A percentile compares a stretch with the other conserved stretches of the same genome.
phyloP scores from a whole-genome alignment of 768 basidiomycete species.

The Lentinus tigrinus region DNA sequence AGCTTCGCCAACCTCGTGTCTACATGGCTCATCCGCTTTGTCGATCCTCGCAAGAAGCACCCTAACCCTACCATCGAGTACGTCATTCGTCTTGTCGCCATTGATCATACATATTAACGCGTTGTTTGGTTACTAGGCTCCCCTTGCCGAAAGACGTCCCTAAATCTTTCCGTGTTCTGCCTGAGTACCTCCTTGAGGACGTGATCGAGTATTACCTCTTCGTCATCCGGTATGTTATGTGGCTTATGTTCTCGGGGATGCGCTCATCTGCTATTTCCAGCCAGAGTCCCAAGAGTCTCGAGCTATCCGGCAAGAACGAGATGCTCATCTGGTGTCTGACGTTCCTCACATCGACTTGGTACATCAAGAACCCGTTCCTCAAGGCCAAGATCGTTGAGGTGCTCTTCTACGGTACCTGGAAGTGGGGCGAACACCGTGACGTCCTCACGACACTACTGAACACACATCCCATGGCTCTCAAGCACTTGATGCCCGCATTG shows the following conservation, averaged over 20 bases:
- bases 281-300: conserved; percentile 74
- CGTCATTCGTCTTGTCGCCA: conserved; percentile 28
- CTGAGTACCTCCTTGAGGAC: conserved; percentile 94
- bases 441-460: conserved; percentile 84
- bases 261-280: conserved; percentile 30
- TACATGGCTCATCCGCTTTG: conserved; percentile 90
- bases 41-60: conserved; percentile 77
- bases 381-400: conserved; percentile 96
- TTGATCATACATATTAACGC: neutral
- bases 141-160: conserved; percentile 87
- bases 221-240: conserved; percentile 62
- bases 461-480: conserved; percentile 78
- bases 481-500: conserved; percentile 86
- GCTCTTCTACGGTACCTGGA: conserved; percentile 68
- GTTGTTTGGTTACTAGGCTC: conserved; percentile 46
- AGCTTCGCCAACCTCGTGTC: conserved; percentile 89
- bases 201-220: conserved; percentile 88
- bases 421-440: conserved; percentile 64
- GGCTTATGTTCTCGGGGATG: neutral
- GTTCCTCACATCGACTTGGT: conserved; percentile 92
- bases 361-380: conserved; percentile 98
- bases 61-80: conserved; percentile 70
- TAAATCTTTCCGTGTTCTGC: conserved; percentile 79
- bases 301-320: conserved; percentile 82
- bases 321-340: conserved; percentile 85